Conservation (phyloP, 1,284 basidiomycete species). For the Cryptococcus floricola region DNA sequence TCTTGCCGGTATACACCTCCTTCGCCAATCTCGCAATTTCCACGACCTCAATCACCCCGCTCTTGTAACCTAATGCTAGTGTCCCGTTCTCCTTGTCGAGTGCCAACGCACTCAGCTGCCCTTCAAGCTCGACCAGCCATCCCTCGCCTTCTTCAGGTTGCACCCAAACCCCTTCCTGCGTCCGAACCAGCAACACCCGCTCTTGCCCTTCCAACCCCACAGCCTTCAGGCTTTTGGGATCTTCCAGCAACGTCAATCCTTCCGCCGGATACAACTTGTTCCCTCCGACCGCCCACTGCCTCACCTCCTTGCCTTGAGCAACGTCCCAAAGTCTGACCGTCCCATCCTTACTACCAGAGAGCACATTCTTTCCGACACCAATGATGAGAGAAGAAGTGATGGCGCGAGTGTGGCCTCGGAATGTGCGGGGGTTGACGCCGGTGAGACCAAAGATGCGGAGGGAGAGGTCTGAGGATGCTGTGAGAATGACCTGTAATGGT, state of each 20-base stretch:
- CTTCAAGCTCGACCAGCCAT: slow-evolving; percentile 2
- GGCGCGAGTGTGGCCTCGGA: slow-evolving; percentile 65
- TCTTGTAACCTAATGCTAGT: slow-evolving; percentile 61
- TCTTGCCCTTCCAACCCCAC: slow-evolving; percentile 37
- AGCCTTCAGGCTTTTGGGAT: slow-evolving; percentile 24
- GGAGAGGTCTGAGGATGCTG: slow-evolving; percentile 47
- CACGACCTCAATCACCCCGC: slow-evolving; percentile 61
- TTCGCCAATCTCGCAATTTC: slow-evolving; percentile 53
- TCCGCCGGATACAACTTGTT: slow-evolving; percentile 30
- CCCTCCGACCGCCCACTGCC: slow-evolving; percentile 36
- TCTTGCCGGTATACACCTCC: not conserved
- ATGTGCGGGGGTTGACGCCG: slow-evolving; percentile 54
- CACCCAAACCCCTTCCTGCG: slow-evolving; percentile 52
- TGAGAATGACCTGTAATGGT: slow-evolving; percentile 45
- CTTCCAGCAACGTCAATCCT: slow-evolving; percentile 24
- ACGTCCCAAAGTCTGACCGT: slow-evolving; percentile 74
- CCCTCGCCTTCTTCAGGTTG: slow-evolving; percentile 21
- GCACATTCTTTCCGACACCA: slow-evolving; percentile 60
- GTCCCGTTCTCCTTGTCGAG: slow-evolving; percentile 51
- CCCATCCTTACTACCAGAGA: slow-evolving; percentile 61
- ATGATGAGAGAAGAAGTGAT: slow-evolving; percentile 58
- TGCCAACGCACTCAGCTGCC: slow-evolving; percentile 56
- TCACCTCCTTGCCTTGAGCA: slow-evolving; percentile 55
- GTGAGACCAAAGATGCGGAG: slow-evolving; percentile 47
- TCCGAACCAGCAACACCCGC: slow-evolving; percentile 53